A percentile compares a stretch with the other conserved stretches of the same genome.
phyloP scores from a whole-genome alignment of 129 eudicot genomes.

The Sambucus nigra region DNA sequence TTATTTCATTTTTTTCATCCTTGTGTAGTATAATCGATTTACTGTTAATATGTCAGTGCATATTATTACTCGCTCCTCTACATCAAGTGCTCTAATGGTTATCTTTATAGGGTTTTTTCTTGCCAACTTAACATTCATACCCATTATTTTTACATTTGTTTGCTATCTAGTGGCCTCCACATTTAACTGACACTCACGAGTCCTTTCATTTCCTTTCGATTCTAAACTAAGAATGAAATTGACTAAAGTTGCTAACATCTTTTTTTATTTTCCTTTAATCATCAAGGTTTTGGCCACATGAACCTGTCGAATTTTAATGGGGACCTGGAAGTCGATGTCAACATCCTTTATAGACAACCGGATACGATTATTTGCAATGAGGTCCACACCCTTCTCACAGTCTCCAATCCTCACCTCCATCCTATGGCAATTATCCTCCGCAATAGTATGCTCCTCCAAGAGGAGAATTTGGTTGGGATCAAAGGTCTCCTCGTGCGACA shows the following conservation, averaged over 20 bases:
- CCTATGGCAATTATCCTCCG: slow-evolving; percentile 71
- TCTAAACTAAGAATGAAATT: no score
- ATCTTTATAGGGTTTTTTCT: no score
- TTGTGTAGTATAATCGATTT: no score
- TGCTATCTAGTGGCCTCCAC: no score
- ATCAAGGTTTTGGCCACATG: slow-evolving; percentile 68
- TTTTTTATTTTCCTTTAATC: slow-evolving; percentile 18
- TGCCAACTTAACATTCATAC: no score
- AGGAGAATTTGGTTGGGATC: slow-evolving; percentile 78
- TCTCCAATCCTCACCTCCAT: slow-evolving; percentile 49
- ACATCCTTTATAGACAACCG: slow-evolving; percentile 35
- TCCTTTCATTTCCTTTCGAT: background rate
- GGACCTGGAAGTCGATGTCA: slow-evolving; percentile 71
- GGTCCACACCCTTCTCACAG: slow-evolving; percentile 62
- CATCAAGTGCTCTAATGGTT: no score
- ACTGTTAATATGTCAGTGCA: no score
- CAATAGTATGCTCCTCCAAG: slow-evolving; percentile 52
- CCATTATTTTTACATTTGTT: no score
- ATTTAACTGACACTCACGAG: no score
- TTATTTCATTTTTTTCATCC: no score
- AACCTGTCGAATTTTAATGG: slow-evolving; percentile 59
- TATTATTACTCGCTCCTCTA: no score
- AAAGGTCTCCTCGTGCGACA: slow-evolving; percentile 60
- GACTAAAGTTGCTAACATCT: slow-evolving; percentile 4
- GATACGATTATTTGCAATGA: slow-evolving; percentile 61